Conservation (phyloP, 2,329 filamentous ascomycete genomes). For the Sporothrix dimorphospora region DNA sequence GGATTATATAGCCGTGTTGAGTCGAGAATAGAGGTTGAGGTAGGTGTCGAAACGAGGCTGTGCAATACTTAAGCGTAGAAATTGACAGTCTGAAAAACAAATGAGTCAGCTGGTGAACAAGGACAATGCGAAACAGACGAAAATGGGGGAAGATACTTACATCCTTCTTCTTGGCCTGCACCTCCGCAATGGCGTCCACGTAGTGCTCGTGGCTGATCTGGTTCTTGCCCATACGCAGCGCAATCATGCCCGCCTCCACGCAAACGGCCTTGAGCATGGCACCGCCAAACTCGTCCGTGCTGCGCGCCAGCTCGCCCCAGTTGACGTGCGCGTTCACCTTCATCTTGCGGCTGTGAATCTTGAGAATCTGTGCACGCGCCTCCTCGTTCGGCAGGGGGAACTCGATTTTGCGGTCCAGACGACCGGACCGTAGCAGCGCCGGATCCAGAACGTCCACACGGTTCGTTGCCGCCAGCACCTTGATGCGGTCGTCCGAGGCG, state of each 20-base stretch:
- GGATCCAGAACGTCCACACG: constrained; percentile 92
- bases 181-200: constrained; percentile 96
- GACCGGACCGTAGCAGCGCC: constrained; percentile 85
- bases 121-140: not conserved
- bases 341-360: constrained; percentile 99
- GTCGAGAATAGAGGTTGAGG: not conserved
- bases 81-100: constrained; percentile 55
- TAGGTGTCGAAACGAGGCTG: not conserved
- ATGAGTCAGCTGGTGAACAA: constrained; percentile 36
- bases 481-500: constrained; percentile 94
- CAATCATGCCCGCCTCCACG: constrained; percentile 99
- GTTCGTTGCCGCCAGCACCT: constrained; percentile 93
- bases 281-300: constrained; percentile 97
- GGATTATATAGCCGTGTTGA: not conserved
- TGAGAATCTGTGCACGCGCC: constrained; percentile 92
- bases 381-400: constrained; percentile 98
- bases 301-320: constrained; percentile 91
- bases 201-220: constrained; percentile 99
- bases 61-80: constrained; percentile 54
- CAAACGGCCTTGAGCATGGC: constrained; percentile 98
- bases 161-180: constrained; percentile 95
- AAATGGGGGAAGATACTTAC: constrained; percentile 47
- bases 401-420: constrained; percentile 95
- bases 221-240: constrained; percentile 87
- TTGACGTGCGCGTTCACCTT: constrained; percentile 90